phyloP scores from a whole-genome alignment of 1,284 basidiomycete species.

The Gymnopus androsaceus region DNA sequence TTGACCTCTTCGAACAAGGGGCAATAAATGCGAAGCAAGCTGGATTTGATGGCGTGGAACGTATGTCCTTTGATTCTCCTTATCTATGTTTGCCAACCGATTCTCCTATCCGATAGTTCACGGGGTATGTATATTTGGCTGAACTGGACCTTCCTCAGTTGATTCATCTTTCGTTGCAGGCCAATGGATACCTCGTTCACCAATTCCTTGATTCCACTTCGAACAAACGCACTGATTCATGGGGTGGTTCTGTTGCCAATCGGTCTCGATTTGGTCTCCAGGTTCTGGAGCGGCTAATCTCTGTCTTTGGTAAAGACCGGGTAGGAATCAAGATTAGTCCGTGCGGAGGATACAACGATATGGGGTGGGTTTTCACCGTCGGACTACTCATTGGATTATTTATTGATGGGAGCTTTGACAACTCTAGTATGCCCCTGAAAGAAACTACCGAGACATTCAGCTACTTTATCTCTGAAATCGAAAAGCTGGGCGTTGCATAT shows the following conservation, averaged over 20 bases:
- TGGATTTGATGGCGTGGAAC: slow-evolving; percentile 69
- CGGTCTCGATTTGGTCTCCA: slow-evolving; percentile 56
- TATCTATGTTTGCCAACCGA: neutral
- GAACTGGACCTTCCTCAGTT: too few relatives aligned
- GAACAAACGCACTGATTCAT: slow-evolving; percentile 63
- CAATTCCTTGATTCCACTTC: slow-evolving; percentile 57
- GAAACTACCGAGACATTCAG: slow-evolving; percentile 29
- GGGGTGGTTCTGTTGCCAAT: slow-evolving; percentile 61
- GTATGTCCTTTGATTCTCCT: slow-evolving; percentile 26
- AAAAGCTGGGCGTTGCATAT: slow-evolving; percentile 25
- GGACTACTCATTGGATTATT: too few relatives aligned
- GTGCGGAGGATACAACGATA: slow-evolving; percentile 48
- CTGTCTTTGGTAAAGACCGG: slow-evolving; percentile 52
- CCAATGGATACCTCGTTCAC: slow-evolving; percentile 43
- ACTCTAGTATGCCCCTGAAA: slow-evolving; percentile 40
- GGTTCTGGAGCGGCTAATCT: slow-evolving; percentile 46
- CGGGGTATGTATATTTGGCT: too few relatives aligned
- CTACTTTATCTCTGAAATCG: slow-evolving; percentile 24
- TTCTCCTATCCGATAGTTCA: slow-evolving; percentile 40
- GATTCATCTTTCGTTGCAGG: too few relatives aligned
- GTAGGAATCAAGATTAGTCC: slow-evolving; percentile 56
- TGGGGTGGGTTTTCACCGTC: slow-evolving; percentile 45
- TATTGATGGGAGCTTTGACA: too few relatives aligned
- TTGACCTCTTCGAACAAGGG: slow-evolving; percentile 50
- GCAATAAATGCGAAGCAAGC: slow-evolving; percentile 58